These are phyloP conservation scores for Monosporascus sp. DNA, from an alignment of 2,329 filamentous ascomycete genomes.

Conservation along the genomic window DNA sequence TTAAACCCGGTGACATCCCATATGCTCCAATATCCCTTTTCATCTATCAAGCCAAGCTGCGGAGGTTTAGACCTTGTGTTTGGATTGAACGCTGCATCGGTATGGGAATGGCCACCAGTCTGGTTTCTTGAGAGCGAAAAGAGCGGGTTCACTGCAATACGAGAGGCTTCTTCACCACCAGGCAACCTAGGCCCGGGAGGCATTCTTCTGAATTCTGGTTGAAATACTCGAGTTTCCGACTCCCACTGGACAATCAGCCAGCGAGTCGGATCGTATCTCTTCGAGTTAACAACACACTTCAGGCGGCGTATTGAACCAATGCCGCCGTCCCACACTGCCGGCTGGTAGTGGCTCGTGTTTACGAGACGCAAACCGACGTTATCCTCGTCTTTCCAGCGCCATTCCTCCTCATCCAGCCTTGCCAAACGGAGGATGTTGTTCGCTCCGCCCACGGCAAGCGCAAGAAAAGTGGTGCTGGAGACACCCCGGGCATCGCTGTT, in stretches of 20 bases:
- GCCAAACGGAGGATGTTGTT: conserved; percentile 54
- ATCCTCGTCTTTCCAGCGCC: conserved; percentile 47
- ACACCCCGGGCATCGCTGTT: conserved; percentile 23
- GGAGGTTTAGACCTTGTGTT: conserved; percentile 41
- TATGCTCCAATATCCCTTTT: conserved; percentile 60
- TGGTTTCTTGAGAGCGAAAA: conserved; percentile 44
- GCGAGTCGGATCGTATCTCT: conserved; percentile 32
- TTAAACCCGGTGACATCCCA: conserved; percentile 51
- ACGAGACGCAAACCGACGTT: conserved; percentile 43
- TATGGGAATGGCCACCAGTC: conserved; percentile 51
- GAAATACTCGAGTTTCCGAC: conserved; percentile 45
- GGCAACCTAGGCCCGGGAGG: conserved; percentile 13
- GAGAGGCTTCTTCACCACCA: conserved; percentile 34
- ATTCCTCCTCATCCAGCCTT: conserved; percentile 43
- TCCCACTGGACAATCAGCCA: conserved; percentile 52
- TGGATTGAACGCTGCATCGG: conserved; percentile 62
- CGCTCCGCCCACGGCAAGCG: conserved; percentile 48
- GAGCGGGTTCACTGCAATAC: conserved; percentile 51
- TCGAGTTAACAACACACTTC: conserved; percentile 40
- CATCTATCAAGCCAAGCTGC: conserved; percentile 62
- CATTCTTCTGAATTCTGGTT: conserved; percentile 42
- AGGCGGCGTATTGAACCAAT: conserved; percentile 45
- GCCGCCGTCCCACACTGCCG: conserved; percentile 50
- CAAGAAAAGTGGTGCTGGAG: conserved; percentile 33
- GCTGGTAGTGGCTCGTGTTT: conserved; percentile 36